Evolutionary conservation across 805 yeast species (phyloP), one percentile per base, ranked within the genome.

Genomic region (Metschnikowia cubensis): DNA sequence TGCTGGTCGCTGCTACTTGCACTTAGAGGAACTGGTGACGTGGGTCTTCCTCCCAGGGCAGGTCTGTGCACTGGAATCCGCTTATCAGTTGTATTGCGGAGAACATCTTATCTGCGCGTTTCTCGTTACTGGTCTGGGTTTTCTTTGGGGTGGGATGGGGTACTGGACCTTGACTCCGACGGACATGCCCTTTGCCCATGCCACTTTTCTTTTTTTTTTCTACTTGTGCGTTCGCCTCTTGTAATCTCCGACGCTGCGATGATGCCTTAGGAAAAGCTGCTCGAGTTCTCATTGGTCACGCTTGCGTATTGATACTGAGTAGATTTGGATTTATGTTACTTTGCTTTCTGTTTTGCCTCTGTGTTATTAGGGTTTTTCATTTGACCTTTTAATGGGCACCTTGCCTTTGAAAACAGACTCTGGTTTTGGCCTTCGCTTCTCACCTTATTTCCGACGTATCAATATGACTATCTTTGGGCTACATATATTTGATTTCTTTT

Each of bases 1-100:
- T 3, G 25, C 40, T 10, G 14, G 22, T 43, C 46, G 46, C 46
- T 43, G 39, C 46, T 25, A 43, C 46, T 43, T 43, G 46, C 46
- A 43, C 46, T 43, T 43, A 43, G 46, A 35, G 39, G 45, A 42
- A 20, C 31, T 21, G 11, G 15, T 31, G 21, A 20, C 31, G 10
- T 18, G 17, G 37, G 2, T 11, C n/a, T 32, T n/a, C 45, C 21
- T 10, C 18, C 11, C 29, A 32, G 4, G 31, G 45, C 45, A 39
- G 32, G 25, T 34, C 14, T 2, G 20, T 20, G 45, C 37, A 18
- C 25, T 32, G 6, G 14, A n/a, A 10, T 5, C 14, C 11, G 37
- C 45, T 42, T 42, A 42, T 42, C 45, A 20, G 25, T 33, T 33
- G 8, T 21, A 33, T 10, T 20, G 45, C 15, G 45, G 45, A 42